phyloP scores from a whole-genome alignment of 108 stramenopile genomes.

The Discostella pseudostelligera region DNA sequence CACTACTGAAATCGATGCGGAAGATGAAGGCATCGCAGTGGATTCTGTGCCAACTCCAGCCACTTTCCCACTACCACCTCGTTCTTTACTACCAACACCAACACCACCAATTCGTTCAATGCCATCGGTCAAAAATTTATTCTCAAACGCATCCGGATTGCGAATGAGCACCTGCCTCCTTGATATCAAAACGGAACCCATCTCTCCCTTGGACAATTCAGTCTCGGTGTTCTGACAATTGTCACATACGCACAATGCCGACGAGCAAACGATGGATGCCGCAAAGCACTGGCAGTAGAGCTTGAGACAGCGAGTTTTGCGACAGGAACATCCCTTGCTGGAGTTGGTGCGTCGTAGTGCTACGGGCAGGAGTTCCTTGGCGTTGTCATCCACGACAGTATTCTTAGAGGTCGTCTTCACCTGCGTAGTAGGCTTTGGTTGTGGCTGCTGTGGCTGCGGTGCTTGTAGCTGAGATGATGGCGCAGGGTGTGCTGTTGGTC shows the following conservation, averaged over 20 bases:
- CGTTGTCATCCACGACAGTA: background rate
- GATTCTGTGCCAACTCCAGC: background rate
- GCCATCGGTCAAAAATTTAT: conserved; percentile 50
- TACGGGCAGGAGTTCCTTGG: background rate
- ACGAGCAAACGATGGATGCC: conserved; percentile 57
- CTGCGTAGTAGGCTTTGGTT: background rate
- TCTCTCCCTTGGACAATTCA: conserved; percentile 34
- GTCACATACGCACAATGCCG: conserved; percentile 64
- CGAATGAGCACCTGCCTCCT: conserved; percentile 57
- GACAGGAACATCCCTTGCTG: conserved; percentile 41
- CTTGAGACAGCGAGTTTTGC: conserved; percentile 73
- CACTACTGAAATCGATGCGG: background rate
- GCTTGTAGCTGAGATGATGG: background rate
- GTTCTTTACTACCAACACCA: background rate
- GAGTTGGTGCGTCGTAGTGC: conserved; percentile 2
- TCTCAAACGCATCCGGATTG: conserved; percentile 77
- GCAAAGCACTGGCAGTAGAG: conserved; percentile 91
- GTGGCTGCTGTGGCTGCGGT: background rate
- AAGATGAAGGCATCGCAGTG: background rate
- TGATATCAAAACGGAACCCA: conserved; percentile 52
- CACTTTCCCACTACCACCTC: background rate
- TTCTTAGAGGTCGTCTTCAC: background rate
- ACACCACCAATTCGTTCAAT: background rate
- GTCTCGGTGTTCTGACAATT: conserved; percentile 62
- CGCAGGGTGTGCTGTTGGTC: background rate